These are phyloP conservation scores for Ustilago curta DNA, from an alignment of 1,284 basidiomycete genomes.

Conservation along the genomic window DNA sequence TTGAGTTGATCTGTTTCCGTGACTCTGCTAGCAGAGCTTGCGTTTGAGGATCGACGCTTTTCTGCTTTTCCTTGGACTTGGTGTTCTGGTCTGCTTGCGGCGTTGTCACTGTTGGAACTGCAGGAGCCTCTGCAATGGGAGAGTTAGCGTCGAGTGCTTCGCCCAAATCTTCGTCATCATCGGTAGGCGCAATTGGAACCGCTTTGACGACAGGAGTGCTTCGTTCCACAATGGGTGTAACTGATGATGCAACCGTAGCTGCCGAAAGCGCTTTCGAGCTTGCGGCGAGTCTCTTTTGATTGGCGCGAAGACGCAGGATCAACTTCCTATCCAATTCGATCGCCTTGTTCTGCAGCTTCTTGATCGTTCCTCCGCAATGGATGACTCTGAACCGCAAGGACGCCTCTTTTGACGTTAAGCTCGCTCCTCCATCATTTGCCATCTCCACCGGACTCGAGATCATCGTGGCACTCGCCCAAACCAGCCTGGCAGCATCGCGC, in stretches of 20 bases:
- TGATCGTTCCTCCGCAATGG: slow-evolving; percentile 55
- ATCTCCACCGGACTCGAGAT: slow-evolving; percentile 35
- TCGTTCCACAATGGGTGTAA: not conserved
- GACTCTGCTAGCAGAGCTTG: slow-evolving; percentile 36
- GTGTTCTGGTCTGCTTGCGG: not conserved
- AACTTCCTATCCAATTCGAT: slow-evolving; percentile 47
- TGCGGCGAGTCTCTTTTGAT: slow-evolving; percentile 18
- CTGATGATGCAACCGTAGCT: not conserved
- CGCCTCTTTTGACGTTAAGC: not conserved
- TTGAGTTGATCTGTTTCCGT: slow-evolving; percentile 36
- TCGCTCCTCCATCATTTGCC: not conserved
- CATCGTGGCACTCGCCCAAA: slow-evolving; percentile 53
- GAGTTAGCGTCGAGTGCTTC: slow-evolving; percentile 29
- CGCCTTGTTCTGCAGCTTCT: slow-evolving; percentile 54
- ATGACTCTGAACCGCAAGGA: slow-evolving; percentile 41
- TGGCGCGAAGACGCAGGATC: slow-evolving; percentile 31
- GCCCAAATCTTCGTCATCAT: slow-evolving; percentile 42
- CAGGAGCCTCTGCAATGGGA: not conserved
- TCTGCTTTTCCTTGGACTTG: slow-evolving; percentile 1
- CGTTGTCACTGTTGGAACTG: not conserved
- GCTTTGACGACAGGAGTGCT: not conserved
- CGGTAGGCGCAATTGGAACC: slow-evolving; percentile 1
- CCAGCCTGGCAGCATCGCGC: slow-evolving; percentile 41
- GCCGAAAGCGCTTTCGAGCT: not conserved
- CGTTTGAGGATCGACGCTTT: slow-evolving; percentile 24